Evolutionary conservation across 345 rosid species (phyloP), one percentile per base, ranked within the genome.

Genomic region (Litchi chinensis): DNA sequence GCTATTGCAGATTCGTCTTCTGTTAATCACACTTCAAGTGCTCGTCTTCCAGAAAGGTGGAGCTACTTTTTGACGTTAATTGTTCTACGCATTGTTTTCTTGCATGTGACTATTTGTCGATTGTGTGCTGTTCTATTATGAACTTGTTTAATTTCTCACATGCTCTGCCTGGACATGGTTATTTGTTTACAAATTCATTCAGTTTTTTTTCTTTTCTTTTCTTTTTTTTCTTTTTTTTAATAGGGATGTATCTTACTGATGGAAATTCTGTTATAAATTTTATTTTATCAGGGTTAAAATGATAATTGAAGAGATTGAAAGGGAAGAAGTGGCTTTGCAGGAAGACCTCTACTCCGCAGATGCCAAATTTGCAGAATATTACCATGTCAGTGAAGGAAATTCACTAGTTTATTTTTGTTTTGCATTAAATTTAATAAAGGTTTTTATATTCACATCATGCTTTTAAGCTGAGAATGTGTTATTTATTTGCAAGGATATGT

Each of bases 11-110:
- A 96, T 78, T 86, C 88, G 73, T 89, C 93, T 62, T 84, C 92
- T 75, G 91, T 86, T 83, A 84, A 73, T 84, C 97, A 91, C 80
- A 88, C 85, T 77, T 91, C 93, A 77, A 88, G 88, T 79, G 91
- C 97, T 75, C 88, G 95, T 70, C 94, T 96, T 78, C 98, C 97
- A 81, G 99, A 94, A 86, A 96, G 99, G 98, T 94, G 79, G 86
- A 68, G 39, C 65, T 71, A 67, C 74, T 28, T 84, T 44, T 66
- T 37, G n/a, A 59, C 15, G 5, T 72, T 44, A 46, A 0, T 46
- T 10, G 76, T 68, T 71, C 67, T 41, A 66, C 26, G 37, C 64
- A 60, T 66, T 32, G 73, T 62, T 69, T 67, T 64, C 63, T 19
- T 75, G 8, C 24, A 76, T 67, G 40, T 3, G 54, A 63, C 32